Evolutionary conservation across 139 green algal genomes (phyloP), one percentile per base, ranked within the genome.

Genomic region (Micromonas pusilla): DNA sequence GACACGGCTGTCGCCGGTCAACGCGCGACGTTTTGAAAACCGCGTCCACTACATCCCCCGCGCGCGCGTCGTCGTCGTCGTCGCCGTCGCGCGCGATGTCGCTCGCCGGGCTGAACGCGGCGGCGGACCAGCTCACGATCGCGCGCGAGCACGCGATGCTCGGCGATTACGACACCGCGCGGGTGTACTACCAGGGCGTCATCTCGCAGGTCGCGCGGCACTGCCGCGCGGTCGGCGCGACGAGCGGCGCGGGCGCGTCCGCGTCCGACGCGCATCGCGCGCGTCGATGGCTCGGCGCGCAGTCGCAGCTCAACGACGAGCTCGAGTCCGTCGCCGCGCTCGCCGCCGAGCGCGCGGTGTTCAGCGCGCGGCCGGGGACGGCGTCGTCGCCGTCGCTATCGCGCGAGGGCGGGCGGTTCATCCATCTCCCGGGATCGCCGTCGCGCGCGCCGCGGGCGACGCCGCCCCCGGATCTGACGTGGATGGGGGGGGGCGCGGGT

Each of bases 111-210:
- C 34, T 85, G 26, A 57, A 57, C 45, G 63, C 63, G 63, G 63
- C 30, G 28, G 66, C 52, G 25, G 82, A 89, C 30, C 86, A 90
- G 70, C 66, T 89, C 32, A 84, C 80, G 16, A 33, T 90, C 16
- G 87, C 86, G 28, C 78, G 86, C 54, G 87, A 91, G 80, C 80
- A 87, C 52, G 85, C 87, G 26, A 9, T 91, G 30, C 71, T 91
- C 13, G 88, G 88, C 16, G 81, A 87, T 16, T 92, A 92, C 64
- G 81, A 78, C n/a, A 80, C 73, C 19, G 83, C 87, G 1, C 39
- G 86, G 3, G 79, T 88, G 0, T 90, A 89, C 66, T 91, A 87
- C 62, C 83, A 89, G 38, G 85, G 87, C 9, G 87, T 89, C n/a
- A 45, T 92, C 21, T 54, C 70, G 20, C 81, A 88, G 45, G 83